Evolutionary conservation across 2,329 filamentous ascomycete genomes (phyloP).

Genomic region (Apiospora rasikravindrae): DNA sequence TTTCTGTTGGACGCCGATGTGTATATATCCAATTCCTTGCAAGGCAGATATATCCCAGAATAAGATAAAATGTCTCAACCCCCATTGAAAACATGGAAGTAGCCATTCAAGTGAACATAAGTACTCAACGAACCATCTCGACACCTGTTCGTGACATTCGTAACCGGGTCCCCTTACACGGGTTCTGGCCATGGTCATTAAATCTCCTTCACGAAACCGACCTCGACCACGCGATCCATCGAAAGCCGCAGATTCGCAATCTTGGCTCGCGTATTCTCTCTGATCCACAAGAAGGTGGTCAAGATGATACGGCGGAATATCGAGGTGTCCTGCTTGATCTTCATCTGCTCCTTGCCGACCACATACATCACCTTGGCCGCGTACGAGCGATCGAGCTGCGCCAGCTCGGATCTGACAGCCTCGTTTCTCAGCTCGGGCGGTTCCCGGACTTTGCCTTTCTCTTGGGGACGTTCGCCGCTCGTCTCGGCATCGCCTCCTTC

Average conservation of each 20-base stretch:
- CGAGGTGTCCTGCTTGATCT: slow-evolving; percentile 47
- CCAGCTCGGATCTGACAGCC: slow-evolving; percentile 45
- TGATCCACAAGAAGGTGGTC: slow-evolving; percentile 64
- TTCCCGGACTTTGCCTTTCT: slow-evolving; percentile 9
- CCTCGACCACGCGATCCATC: slow-evolving; percentile 67
- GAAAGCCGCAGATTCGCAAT: slow-evolving; percentile 66
- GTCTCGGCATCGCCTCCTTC: slow-evolving; percentile 21
- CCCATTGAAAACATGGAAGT: background rate
- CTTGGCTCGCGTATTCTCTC: slow-evolving; percentile 70
- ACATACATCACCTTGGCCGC: slow-evolving; percentile 59
- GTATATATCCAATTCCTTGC: background rate
- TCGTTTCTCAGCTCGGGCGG: slow-evolving; percentile 35
- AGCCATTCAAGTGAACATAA: background rate
- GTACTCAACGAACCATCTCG: background rate
- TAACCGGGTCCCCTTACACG: background rate
- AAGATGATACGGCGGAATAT: slow-evolving; percentile 54
- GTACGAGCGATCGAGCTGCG: slow-evolving; percentile 49
- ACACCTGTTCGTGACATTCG: background rate
- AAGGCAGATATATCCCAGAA: too few species aligned
- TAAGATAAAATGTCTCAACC: background rate
- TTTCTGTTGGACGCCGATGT: background rate
- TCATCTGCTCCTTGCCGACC: slow-evolving; percentile 67
- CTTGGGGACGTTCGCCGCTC: slow-evolving; percentile 21
- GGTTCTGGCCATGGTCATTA: background rate
- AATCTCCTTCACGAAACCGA: slow-evolving; percentile 69